Evolutionary conservation across 176 grass and related monocot genomes (phyloP).

Genomic region (Raddia distichophylla): DNA sequence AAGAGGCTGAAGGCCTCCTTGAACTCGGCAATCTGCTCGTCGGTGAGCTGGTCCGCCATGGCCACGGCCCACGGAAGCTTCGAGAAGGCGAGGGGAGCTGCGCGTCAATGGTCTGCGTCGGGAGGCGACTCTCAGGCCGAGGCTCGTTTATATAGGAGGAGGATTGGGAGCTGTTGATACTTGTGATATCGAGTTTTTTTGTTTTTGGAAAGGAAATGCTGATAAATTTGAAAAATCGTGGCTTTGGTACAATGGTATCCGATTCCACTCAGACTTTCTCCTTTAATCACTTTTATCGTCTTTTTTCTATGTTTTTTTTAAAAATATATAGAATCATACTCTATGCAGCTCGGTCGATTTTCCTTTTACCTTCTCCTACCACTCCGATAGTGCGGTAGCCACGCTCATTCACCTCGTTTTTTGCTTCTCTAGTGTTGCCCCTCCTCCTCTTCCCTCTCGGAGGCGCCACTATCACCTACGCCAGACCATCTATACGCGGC

Average conservation of each 20-base stretch:
- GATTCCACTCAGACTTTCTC: background rate
- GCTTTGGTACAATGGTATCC: slow-evolving; percentile 27
- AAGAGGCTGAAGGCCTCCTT: slow-evolving; percentile 98
- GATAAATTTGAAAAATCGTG: background rate
- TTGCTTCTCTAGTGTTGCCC: no score
- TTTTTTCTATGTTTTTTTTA: background rate
- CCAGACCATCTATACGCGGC: no score
- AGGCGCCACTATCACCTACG: no score
- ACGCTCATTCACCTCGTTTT: no score
- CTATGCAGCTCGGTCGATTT: no score
- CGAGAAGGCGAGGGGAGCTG: background rate
- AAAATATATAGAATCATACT: no score
- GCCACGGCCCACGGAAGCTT: slow-evolving; percentile 5
- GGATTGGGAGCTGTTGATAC: background rate
- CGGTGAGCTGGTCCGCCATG: slow-evolving; percentile 79
- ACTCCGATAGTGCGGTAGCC: no score
- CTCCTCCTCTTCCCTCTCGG: no score
- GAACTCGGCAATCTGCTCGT: slow-evolving; percentile 94
- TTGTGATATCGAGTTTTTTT: background rate
- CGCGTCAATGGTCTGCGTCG: slow-evolving; percentile 7
- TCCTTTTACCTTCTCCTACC: no score
- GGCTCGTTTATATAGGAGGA: background rate
- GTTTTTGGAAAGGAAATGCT: no score
- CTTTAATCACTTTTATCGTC: background rate
- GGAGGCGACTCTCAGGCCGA: background rate